Percentiles rank a stretch among this genome's conserved stretches.
Conservation (phyloP, 1,284 basidiomycete genomes). For the Moesziomyces aphidis region DNA sequence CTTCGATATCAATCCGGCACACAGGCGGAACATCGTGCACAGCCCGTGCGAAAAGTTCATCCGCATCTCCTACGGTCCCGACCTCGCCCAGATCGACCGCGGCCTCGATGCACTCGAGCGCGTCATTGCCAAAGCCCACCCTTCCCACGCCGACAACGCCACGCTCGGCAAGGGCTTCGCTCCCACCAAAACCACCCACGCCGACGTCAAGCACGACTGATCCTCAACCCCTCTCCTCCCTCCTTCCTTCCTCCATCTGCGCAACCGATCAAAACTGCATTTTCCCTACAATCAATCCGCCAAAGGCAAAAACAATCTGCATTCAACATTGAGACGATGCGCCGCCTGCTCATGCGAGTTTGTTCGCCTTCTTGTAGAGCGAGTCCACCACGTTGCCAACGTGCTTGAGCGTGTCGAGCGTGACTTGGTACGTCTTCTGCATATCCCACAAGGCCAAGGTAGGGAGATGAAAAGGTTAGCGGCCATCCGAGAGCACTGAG, state of each 20-base stretch:
- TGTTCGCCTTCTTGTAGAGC: conserved; percentile 76
- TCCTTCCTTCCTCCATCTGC: conserved; percentile 1
- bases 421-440: conserved; percentile 85
- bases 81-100: conserved; percentile 80
- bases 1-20: conserved; percentile 76
- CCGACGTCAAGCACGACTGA: conserved; percentile 29
- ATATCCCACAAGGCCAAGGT: too few relatives aligned
- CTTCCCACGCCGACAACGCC: conserved; percentile 68
- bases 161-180: conserved; percentile 35
- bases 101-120: conserved; percentile 86
- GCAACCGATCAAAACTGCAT: not conserved
- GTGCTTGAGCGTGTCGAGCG: conserved; percentile 88
- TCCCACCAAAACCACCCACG: conserved; percentile 27
- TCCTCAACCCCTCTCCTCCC: too few relatives aligned
- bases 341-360: conserved; percentile 13
- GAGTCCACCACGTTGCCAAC: conserved; percentile 91
- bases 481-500: too few relatives aligned
- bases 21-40: conserved; percentile 78
- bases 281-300: not conserved
- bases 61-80: conserved; percentile 81
- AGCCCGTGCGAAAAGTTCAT: conserved; percentile 73
- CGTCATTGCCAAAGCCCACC: conserved; percentile 77
- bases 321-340: not conserved
- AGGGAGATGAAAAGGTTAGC: too few relatives aligned
- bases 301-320: not conserved